A percentile compares a stretch with the other conserved stretches of the same genome.
Conservation (phyloP, 306 rosid genomes). For the Cucurbita argyrosperma region DNA sequence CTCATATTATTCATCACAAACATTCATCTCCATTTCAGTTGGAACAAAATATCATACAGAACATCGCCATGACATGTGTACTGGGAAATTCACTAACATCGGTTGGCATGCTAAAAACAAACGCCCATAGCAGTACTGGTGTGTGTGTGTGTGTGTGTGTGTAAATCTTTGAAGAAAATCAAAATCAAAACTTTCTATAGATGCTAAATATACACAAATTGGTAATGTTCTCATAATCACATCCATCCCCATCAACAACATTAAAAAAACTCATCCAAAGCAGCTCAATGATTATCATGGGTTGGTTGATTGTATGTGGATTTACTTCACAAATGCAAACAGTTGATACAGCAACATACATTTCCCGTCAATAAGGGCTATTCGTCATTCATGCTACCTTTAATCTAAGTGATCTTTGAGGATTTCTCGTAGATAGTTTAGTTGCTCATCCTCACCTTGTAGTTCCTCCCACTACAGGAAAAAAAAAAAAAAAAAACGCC, state of each 20-base stretch:
- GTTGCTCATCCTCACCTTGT: conserved; percentile 54
- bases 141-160: too few species aligned
- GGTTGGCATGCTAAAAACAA: not conserved
- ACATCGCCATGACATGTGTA: not conserved
- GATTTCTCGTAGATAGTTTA: conserved; percentile 49
- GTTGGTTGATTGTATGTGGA: not conserved
- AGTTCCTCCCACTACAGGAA: conserved; percentile 73
- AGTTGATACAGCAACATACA: conserved; percentile 6
- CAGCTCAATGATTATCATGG: not conserved
- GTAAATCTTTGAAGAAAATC: not conserved
- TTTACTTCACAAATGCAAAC: not conserved
- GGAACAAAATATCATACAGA: not conserved
- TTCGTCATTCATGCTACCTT: not conserved
- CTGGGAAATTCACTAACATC: not conserved
- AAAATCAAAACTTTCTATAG: not conserved
- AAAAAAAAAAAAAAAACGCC: not conserved
- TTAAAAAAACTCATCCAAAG: not conserved
- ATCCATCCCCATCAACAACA: not conserved
- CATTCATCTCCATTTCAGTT: not conserved
- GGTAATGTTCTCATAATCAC: not conserved
- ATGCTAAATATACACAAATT: not conserved
- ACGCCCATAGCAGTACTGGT: not conserved
- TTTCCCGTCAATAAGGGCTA: not conserved
- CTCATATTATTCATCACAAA: not conserved
- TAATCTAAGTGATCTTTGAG: conserved; percentile 31